Base-by-base conservation (phyloP, 352 stramenopile species). In the Phytophthora melonis region DNA sequence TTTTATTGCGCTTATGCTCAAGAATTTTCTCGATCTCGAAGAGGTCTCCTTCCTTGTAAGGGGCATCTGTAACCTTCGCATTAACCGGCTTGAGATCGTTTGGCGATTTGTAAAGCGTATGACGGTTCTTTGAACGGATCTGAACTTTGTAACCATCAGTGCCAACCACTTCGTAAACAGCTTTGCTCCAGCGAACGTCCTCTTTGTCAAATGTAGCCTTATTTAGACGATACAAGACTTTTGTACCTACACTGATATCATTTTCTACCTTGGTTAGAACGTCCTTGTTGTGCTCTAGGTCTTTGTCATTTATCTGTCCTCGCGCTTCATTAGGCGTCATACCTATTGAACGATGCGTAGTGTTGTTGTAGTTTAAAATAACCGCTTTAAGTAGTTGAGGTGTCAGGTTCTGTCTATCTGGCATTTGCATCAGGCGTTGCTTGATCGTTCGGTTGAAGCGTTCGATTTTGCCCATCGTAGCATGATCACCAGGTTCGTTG, bases 391-490 rank as follows among this genome's bases (percentile, higher is more conserved):
- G 13, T 68, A 73, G n/a, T 4, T 68, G 23, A 23, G 18, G 18
- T 10, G n/a, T 56, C 49, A 56, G 23, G 1, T 56, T 21, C 6
- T 56, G 8, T 32, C n/a, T 4, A 34, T 56, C 32, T n/a, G 49
- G 49, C 18, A 77, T 66, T 23, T 69, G 62, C 13, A 58, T 73
- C 11, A 77, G 50, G 23, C 64, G 30, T 36, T 73, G 64, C 52
- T 73, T 73, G 11, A 77, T 54, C 0, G 70, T 73, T 21, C 70
- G 47, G 62, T 73, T 77, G 54, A 77, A 77, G 23, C 70, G 70
- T 47, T 77, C 70, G 16, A 73, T 77, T 18, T 73, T 73, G 18
- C 70, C 64, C 65, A 77, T 69, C 5, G 59, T 73, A 16, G 14
- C 30, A 45, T 77, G 70, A 63, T 77, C 70, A 9, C 70, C 70